Evolutionary conservation across 768 basidiomycete species (phyloP).

Genomic region (Botryobasidium botryosum): DNA sequence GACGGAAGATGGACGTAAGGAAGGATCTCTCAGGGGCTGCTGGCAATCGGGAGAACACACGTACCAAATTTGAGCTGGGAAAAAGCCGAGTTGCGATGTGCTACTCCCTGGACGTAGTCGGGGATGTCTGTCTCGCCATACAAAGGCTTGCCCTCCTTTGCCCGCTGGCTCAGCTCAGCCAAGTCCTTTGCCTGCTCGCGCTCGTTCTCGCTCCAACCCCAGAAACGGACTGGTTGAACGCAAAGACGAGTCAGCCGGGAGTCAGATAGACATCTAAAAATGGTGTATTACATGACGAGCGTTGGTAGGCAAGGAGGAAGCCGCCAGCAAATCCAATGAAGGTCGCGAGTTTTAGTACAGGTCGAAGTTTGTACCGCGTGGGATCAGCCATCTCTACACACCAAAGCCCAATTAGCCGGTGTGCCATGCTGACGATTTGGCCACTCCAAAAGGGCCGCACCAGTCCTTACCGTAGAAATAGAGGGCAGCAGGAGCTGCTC

Average conservation of each 20-base stretch:
- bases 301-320: conserved; percentile 85
- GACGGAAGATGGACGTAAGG: conserved; percentile 5
- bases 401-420: too few species aligned
- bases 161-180: conserved; percentile 59
- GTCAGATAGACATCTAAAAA: background rate
- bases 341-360: conserved; percentile 28
- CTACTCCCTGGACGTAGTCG: conserved; percentile 70
- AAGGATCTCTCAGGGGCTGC: conserved; percentile 8
- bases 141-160: conserved; percentile 61
- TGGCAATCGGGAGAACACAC: conserved; percentile 20
- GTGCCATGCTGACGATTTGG: background rate
- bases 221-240: conserved; percentile 55
- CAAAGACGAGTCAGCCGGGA: background rate
- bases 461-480: conserved; percentile 52
- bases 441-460: background rate
- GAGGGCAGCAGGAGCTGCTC: conserved; percentile 62
- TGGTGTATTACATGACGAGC: conserved; percentile 72
- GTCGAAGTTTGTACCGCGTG: conserved; percentile 11
- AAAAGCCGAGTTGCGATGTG: conserved; percentile 76
- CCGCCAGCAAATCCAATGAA: conserved; percentile 77
- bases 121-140: conserved; percentile 75
- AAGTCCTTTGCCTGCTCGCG: conserved; percentile 64
- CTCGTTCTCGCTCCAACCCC: conserved; percentile 86
- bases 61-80: conserved; percentile 86
- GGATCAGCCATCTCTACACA: conserved; percentile 34